phyloP scores from a whole-genome alignment of 768 basidiomycete genomes.

The Amanita molliuscula region DNA sequence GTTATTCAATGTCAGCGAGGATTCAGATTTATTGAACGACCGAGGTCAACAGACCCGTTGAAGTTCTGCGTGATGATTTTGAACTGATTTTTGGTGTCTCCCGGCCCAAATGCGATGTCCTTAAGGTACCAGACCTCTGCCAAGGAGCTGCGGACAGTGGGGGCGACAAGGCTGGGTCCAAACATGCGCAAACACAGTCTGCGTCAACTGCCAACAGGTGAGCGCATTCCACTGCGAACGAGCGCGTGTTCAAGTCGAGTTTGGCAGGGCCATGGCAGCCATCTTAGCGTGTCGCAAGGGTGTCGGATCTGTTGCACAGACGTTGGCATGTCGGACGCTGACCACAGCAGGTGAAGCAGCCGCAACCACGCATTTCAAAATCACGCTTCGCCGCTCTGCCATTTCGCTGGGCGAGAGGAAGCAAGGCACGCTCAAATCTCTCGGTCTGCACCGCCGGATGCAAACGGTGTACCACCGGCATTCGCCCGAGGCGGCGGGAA shows the following conservation, averaged over 20 bases:
- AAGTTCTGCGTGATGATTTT: slow-evolving; percentile 78
- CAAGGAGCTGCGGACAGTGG: slow-evolving; percentile 29
- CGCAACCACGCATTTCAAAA: slow-evolving; percentile 70
- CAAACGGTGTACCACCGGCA: slow-evolving; percentile 80
- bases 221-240: background rate
- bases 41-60: slow-evolving; percentile 50
- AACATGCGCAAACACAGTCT: background rate
- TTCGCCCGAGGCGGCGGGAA: slow-evolving; percentile 67
- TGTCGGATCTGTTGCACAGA: too few species aligned
- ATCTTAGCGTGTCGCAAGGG: background rate
- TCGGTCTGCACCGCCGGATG: slow-evolving; percentile 76
- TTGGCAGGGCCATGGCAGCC: background rate
- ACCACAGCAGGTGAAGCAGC: background rate
- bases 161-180: slow-evolving; percentile 2
- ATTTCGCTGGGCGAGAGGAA: slow-evolving; percentile 70
- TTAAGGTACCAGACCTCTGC: slow-evolving; percentile 77
- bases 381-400: slow-evolving; percentile 80
- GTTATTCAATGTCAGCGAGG: slow-evolving; percentile 4
- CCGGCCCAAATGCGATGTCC: slow-evolving; percentile 39
- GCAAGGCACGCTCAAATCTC: slow-evolving; percentile 65
- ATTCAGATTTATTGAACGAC: background rate
- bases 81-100: slow-evolving; percentile 19
- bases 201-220: background rate
- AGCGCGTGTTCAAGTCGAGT: background rate
- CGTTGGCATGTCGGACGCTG: background rate